A percentile compares a stretch with the other conserved stretches of the same genome.
phyloP scores from a whole-genome alignment of 352 stramenopile species.

The Plasmopara halstedii region DNA sequence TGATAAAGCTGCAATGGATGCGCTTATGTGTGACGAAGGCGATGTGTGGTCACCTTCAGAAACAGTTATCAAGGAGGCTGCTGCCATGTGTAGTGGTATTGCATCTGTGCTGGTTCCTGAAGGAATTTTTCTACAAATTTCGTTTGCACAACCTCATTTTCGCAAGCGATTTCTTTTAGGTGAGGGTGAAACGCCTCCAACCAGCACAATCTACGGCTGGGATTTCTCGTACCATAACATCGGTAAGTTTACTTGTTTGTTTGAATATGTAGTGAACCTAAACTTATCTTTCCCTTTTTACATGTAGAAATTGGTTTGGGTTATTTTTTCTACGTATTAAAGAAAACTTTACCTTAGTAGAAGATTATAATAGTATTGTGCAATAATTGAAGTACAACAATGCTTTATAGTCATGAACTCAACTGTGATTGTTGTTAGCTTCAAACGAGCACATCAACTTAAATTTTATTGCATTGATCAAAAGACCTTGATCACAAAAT shows the following conservation, averaged over 20 bases:
- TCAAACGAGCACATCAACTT: too few relatives aligned
- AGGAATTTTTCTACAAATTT: slow-evolving; percentile 69
- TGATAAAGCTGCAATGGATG: slow-evolving; percentile 83
- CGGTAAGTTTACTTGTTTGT: slow-evolving; percentile 12
- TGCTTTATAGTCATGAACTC: too few relatives aligned
- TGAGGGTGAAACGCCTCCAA: slow-evolving; percentile 22
- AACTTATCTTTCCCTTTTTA: slow-evolving; percentile 6
- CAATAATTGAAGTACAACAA: too few relatives aligned
- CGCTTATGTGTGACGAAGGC: slow-evolving; percentile 65
- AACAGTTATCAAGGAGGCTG: slow-evolving; percentile 34
- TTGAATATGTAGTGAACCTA: neutral
- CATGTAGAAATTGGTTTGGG: slow-evolving; percentile 38
- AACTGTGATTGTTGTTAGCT: too few relatives aligned
- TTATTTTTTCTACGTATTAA: slow-evolving; percentile 56
- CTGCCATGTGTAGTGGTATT: slow-evolving; percentile 49
- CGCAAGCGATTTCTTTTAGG: slow-evolving; percentile 54
- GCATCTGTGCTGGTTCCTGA: slow-evolving; percentile 29
- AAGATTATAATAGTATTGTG: neutral
- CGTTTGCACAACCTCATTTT: slow-evolving; percentile 78
- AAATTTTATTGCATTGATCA: too few relatives aligned
- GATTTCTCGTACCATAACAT: slow-evolving; percentile 47
- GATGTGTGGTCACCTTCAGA: slow-evolving; percentile 64
- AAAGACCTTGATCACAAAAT: too few relatives aligned
- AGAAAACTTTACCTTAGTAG: slow-evolving; percentile 6
- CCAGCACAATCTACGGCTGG: slow-evolving; percentile 38